Conservation (phyloP, 1,284 basidiomycete genomes). For the Marasmius fiardii region DNA sequence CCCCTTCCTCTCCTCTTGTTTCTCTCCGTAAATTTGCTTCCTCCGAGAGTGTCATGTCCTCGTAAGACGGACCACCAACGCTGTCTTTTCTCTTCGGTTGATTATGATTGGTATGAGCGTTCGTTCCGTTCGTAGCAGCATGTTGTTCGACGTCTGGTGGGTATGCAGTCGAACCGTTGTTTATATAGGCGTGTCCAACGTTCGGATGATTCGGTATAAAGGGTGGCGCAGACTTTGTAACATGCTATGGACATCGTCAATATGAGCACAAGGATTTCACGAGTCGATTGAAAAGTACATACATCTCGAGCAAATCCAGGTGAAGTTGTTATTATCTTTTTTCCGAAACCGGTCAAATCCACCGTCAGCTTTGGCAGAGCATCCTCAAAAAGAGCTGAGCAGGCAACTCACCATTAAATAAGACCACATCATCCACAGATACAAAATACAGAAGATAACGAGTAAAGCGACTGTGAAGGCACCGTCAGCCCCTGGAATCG, state of each 20-base stretch:
- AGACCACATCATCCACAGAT: constrained; percentile 69
- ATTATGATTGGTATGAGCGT: neutral
- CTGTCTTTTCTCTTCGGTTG: constrained; percentile 17
- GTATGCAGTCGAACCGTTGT: neutral
- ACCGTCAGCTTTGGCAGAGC: neutral
- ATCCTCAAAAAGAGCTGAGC: neutral
- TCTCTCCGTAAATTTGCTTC: neutral
- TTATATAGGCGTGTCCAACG: neutral
- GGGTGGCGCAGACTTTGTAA: constrained; percentile 21
- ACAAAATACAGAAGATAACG: constrained; percentile 55
- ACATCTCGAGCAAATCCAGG: constrained; percentile 73
- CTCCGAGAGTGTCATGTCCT: constrained; percentile 24
- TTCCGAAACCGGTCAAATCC: too few species aligned
- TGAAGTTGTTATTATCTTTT: constrained; percentile 57
- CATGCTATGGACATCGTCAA: constrained; percentile 21
- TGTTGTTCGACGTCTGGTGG: neutral
- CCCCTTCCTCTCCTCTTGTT: neutral
- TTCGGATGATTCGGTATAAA: constrained; percentile 1
- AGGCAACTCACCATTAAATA: constrained; percentile 54
- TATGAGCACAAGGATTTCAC: neutral
- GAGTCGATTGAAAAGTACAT: constrained; percentile 20
- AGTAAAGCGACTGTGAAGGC: constrained; percentile 53
- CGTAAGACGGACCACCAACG: constrained; percentile 41
- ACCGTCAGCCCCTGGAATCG: neutral
- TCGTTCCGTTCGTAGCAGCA: neutral